Evolutionary conservation across 2,329 filamentous ascomycete genomes (phyloP), one percentile per base, ranked within the genome.

Genomic region (Nigrograna mackinnonii): DNA sequence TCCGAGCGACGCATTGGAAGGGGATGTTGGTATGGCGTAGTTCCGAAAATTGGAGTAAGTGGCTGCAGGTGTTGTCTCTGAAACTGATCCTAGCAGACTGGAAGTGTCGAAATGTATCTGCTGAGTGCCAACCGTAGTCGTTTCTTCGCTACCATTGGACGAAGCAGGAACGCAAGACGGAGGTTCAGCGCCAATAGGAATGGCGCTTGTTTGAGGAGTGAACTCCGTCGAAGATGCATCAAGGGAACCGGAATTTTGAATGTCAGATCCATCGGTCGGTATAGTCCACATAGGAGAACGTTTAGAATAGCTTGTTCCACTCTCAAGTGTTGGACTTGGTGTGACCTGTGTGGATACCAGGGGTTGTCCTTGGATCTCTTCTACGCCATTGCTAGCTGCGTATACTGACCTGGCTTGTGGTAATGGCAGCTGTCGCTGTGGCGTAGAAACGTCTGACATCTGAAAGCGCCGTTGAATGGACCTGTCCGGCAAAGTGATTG

Each of bases 341-440:
- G n/a, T n/a, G n/a, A n/a, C n/a, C 38, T 6, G 52, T 53, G n/a
- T 44, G 44, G 58, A 55, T 21, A 60, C 58, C 20, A 68, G 49
- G 11, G n/a, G n/a, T n/a, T n/a, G n/a, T n/a, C n/a, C n/a, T 49
- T 66, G 64, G 17, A 65, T 21, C 26, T 60, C 55, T 35, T 67
- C 65, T 3, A 66, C 54, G 16, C 39, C 46, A 38, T 64, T 61
- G 5, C 58, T 52, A 4, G 57, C 48, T 3, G 46, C 45, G 22
- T 57, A 58, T 11, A 54, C 50, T 6, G 52, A 52, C 19, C 51
- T 62, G 7, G 62, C 55, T 22, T 60, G 61, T n/a, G 64, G 65
- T 9, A 63, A 49, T 6, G 65, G 65, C 4, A 67, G 49, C 19
- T 60, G 62, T 35, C 64, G 54, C 33, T 52, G 58, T 9, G 61